Evolutionary conservation across 441 rosid species (phyloP), one percentile per base, ranked within the genome.

Genomic region (Adansonia madagascariensis): DNA sequence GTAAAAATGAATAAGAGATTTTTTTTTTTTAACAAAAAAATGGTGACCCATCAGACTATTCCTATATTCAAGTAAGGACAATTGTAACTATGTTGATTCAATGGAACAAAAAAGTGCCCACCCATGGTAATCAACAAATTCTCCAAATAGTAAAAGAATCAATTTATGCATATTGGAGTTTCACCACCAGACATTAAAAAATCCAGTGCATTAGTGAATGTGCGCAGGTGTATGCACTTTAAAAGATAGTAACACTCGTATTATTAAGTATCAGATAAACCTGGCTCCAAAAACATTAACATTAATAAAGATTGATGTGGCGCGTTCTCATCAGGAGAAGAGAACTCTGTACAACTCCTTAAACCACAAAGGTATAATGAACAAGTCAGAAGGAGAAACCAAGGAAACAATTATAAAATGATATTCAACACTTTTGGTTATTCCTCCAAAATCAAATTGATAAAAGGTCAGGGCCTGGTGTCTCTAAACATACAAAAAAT

Each of bases 261-360:
- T 64, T 35, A 64, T 64, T 0, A 41, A 24, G 27, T 24, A 24
- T 24, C 27, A 24, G 70, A 8, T 17, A 35, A 63, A 6, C 57
- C 43, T 49, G 59, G 12, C 49, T 50, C 12, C 72, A 67, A 46
- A 67, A 44, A 20, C 22, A 44, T 67, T 47, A 67, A 46, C 72
- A 67, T n/a, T 69, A 49, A 69, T 47, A 47, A 64, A 39, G 20
- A 47, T 31, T 20, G 20, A 22, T 4, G 4, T 17, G n/a, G 59
- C 8, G 10, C 49, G 27, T 27, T 35, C 44, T 35, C 27, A 7
- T n/a, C 49, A 71, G 31, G 27, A 53, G 63, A 12, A 50, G 39
- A 55, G n/a, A 56, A 53, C 43, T 41, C 75, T 10, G 9, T 6
- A 9, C 39, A 72, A 72, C 63, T 41, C 65, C 66, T 2, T 57